A percentile compares a stretch with the other conserved stretches of the same genome.
Conservation (phyloP, 208 protist species). For the Leishmania lainsoni region DNA sequence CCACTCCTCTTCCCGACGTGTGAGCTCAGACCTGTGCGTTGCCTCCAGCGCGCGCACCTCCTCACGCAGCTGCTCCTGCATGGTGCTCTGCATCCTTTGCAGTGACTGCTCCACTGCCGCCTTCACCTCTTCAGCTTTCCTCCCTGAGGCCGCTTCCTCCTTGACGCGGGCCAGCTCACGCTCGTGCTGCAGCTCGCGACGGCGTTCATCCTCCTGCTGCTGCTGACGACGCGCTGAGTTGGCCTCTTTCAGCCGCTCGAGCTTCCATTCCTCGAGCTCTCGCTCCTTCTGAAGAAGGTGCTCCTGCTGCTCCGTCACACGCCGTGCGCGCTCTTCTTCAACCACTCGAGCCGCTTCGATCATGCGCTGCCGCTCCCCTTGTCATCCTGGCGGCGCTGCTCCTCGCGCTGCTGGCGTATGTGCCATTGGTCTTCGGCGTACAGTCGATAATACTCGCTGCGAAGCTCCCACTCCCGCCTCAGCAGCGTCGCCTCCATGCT, state of each 20-base stretch:
- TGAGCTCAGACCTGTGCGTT: constrained; percentile 32
- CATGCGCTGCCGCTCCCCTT: constrained; percentile 57
- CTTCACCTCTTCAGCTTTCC: constrained; percentile 40
- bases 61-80: constrained; percentile 40
- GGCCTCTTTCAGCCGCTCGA: constrained; percentile 55
- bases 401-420: constrained; percentile 30
- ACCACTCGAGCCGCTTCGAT: constrained; percentile 55
- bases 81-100: constrained; percentile 32
- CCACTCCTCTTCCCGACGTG: constrained; percentile 53
- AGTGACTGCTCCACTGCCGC: constrained; percentile 44
- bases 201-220: constrained; percentile 72
- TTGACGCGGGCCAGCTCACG: constrained; percentile 70
- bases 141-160: constrained; percentile 46
- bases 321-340: constrained; percentile 64
- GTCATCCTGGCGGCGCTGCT: constrained; percentile 47
- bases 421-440: constrained; percentile 56
- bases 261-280: constrained; percentile 87
- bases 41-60: constrained; percentile 44
- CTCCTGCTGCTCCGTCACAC: constrained; percentile 70
- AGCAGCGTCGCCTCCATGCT: constrained; percentile 60
- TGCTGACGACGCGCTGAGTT: constrained; percentile 49
- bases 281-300: constrained; percentile 68
- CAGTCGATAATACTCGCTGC: constrained; percentile 65
- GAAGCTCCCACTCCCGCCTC: constrained; percentile 65
- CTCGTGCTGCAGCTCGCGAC: constrained; percentile 69